Percentiles rank a stretch among this genome's conserved stretches.
Evolutionary conservation across 2,329 filamentous ascomycete species (phyloP).

Genomic region (Magnaporthiopsis incrustans): DNA sequence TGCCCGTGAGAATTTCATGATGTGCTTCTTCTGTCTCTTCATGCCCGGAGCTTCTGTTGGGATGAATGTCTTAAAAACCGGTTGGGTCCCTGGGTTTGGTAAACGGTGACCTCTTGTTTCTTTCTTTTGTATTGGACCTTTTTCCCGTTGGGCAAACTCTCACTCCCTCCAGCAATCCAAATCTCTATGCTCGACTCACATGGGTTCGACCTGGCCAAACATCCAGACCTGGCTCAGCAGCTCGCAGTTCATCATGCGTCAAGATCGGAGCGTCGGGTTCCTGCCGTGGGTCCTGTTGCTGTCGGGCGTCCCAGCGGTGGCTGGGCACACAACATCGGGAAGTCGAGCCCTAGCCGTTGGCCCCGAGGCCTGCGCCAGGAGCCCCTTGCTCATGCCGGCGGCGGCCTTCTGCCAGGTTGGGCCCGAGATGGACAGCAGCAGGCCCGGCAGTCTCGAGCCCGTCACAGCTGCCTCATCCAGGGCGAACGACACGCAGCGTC

Average conservation of each 20-base stretch:
- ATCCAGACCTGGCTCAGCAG: neutral
- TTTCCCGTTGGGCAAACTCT: neutral
- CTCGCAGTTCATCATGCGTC: neutral
- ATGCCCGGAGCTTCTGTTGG: neutral
- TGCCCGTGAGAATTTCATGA: neutral
- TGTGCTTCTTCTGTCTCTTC: neutral
- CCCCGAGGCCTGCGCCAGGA: neutral
- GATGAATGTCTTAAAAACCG: neutral
- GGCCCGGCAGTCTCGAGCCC: neutral
- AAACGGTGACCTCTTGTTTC: neutral
- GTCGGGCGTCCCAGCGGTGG: no score
- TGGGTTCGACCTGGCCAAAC: neutral
- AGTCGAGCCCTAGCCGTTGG: neutral
- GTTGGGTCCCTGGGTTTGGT: neutral
- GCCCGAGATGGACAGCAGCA: neutral
- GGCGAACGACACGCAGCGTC: neutral
- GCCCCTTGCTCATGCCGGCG: neutral
- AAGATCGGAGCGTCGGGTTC: neutral
- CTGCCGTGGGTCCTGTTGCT: neutral
- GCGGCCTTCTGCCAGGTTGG: neutral
- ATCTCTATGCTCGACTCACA: neutral
- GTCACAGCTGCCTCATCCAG: neutral
- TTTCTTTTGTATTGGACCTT: neutral
- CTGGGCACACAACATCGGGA: neutral
- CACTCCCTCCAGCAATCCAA: neutral